These are phyloP conservation scores for Leccinum subtestaceum DNA, from an alignment of 768 basidiomycete species.

Conservation along the genomic window DNA sequence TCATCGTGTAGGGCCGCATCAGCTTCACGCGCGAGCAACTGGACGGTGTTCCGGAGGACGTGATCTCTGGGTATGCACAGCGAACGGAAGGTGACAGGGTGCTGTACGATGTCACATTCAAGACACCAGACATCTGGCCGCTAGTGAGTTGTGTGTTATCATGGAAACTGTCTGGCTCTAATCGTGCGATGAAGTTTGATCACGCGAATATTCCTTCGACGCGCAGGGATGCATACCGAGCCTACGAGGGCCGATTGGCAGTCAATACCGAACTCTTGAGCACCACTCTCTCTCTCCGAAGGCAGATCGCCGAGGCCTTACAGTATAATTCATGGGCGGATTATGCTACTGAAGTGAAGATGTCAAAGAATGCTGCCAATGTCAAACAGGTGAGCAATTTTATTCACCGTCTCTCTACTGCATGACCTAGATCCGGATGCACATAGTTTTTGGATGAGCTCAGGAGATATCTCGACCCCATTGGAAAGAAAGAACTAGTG, in stretches of 20 bases:
- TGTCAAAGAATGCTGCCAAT: constrained; percentile 67
- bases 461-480: constrained; percentile 63
- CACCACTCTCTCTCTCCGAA: constrained; percentile 66
- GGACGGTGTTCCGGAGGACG: constrained; percentile 76
- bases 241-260: constrained; percentile 61
- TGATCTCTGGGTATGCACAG: constrained; percentile 70
- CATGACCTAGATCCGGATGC: background rate
- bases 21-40: constrained; percentile 73
- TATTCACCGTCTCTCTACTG: background rate
- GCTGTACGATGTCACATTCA: constrained; percentile 72
- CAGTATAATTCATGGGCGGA: constrained; percentile 80
- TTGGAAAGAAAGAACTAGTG: constrained; percentile 65
- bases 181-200: constrained; percentile 54
- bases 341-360: constrained; percentile 78
- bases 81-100: constrained; percentile 54
- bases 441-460: constrained; percentile 73
- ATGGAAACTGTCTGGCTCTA: background rate
- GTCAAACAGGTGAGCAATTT: constrained; percentile 48
- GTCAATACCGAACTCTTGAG: constrained; percentile 69
- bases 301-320: constrained; percentile 61
- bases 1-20: constrained; percentile 47
- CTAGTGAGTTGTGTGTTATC: constrained; percentile 43
- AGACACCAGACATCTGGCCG: constrained; percentile 80
- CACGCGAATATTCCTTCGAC: constrained; percentile 66
- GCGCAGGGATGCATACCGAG: constrained; percentile 60